Evolutionary conservation across 2,329 filamentous ascomycete genomes (phyloP).

Genomic region (Bipolaris bicolor): DNA sequence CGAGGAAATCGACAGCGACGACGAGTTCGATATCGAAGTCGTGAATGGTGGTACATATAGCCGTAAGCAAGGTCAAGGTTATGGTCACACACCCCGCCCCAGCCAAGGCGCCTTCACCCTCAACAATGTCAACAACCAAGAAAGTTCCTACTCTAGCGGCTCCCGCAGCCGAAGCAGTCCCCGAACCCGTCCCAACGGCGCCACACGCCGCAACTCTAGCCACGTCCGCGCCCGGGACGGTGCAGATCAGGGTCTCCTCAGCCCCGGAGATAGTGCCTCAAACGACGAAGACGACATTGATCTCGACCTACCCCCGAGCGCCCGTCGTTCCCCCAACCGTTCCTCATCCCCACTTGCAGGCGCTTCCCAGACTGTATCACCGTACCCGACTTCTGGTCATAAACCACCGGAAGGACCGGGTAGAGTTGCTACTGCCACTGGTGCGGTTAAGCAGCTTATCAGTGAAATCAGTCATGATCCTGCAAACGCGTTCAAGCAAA

Average conservation of each 20-base stretch:
- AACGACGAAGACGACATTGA: conserved; percentile 61
- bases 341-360: conserved; percentile 37
- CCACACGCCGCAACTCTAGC: conserved; percentile 60
- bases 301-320: conserved; percentile 66
- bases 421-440: conserved; percentile 69
- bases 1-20: conserved; percentile 95
- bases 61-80: conserved; percentile 76
- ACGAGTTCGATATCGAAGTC: conserved; percentile 95
- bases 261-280: conserved; percentile 54
- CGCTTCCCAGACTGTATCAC: conserved; percentile 16
- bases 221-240: conserved; percentile 56
- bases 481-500: conserved; percentile 83
- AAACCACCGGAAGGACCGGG: conserved; percentile 30
- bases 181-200: conserved; percentile 48
- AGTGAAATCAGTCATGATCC: conserved; percentile 82
- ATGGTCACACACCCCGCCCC: conserved; percentile 76
- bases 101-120: conserved; percentile 61
- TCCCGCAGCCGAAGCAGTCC: conserved; percentile 60
- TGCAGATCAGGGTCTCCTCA: conserved; percentile 62
- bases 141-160: conserved; percentile 64
- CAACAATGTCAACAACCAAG: conserved; percentile 57
- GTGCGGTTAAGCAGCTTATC: conserved; percentile 80
- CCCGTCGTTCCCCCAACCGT: conserved; percentile 53
- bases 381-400: conserved; percentile 52
- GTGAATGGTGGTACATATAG: conserved; percentile 73